Base-by-base conservation (phyloP, 305 asterid species). In the Fraxinus angustifolia region DNA sequence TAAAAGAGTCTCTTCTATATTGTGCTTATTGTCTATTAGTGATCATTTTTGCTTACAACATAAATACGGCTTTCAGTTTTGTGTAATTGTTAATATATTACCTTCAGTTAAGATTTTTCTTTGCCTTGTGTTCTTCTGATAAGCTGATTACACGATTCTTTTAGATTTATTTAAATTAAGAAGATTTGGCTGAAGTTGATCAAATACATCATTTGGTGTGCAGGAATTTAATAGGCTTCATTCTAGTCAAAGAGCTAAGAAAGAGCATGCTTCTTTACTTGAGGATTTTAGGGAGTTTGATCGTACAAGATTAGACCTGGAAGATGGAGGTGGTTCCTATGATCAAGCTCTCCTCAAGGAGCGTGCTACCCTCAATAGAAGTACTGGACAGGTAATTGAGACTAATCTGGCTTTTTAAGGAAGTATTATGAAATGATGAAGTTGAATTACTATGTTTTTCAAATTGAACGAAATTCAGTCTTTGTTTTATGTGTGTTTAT, bases 261-360 rank as follows among this genome's bases (percentile, higher is more conserved):
- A 91, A 89, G 98, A 95, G 90, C 99, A 95, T 70, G 98, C 98
- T 26, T 93, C 97, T 56, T 87, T 95, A 85, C 99, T 95, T 67
- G 99, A 93, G 79, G 98, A 93, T 86, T 95, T 95, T 87, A 91
- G 97, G 91, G 99, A 95, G 92, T 95, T 95, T 50, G 99, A 95
- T 82, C 92, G 97, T 45, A 85, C 96, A 82, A 89, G 97, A 87
- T 89, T 95, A 86, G 98, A 95, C 91, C 88, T 93, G 82, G 99
- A 95, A 92, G 99, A 95, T 68, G 96, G 94, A 75, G 90, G 90
- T 82, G 92, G 96, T 87, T 93, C 97, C 81, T 77, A 95, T 80
- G 98, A 95, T n/a, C 97, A 92, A 85, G 90, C 96, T 65, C 91
- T 93, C 76, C 91, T 95, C 73, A 92, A 90, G 81, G 99, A 95